Evolutionary conservation across 2,329 filamentous ascomycete species (phyloP).

Genomic region (Simplicillium aogashimaense): DNA sequence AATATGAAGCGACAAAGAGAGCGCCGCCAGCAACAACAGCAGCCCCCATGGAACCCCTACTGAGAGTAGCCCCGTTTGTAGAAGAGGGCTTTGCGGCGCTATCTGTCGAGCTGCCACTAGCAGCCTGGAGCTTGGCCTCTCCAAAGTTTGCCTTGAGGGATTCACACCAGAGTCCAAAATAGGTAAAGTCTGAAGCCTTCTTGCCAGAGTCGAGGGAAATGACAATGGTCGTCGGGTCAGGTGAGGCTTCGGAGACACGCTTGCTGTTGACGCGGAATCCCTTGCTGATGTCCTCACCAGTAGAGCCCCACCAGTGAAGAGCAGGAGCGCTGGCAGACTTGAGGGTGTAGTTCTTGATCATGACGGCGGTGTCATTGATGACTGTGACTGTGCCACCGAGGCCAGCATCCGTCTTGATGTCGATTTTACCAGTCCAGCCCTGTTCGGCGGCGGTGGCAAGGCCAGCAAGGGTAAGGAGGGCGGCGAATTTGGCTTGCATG

Average conservation of each 20-base stretch:
- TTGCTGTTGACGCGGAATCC: constrained; percentile 17
- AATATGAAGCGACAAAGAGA: too few species aligned
- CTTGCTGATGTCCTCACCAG: constrained; percentile 7
- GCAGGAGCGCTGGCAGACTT: constrained; percentile 15
- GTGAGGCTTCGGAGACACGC: constrained; percentile 8
- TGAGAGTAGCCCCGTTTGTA: too few species aligned
- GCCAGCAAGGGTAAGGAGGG: constrained; percentile 3
- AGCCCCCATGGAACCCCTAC: too few species aligned
- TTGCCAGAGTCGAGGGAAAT: constrained; percentile 15
- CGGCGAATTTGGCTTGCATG: background rate
- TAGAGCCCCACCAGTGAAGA: constrained; percentile 17
- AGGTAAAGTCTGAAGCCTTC: constrained; percentile 12
- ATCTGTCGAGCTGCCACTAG: background rate
- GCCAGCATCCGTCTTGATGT: constrained; percentile 12
- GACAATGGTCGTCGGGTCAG: constrained; percentile 8
- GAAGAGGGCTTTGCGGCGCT: background rate
- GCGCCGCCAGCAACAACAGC: too few species aligned
- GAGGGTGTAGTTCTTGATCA: constrained; percentile 13
- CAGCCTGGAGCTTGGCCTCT: constrained; percentile 8
- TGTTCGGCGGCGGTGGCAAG: constrained; percentile 7
- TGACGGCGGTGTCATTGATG: constrained; percentile 11
- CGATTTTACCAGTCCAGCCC: constrained; percentile 11
- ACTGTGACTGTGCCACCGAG: constrained; percentile 14
- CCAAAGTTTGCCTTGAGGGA: constrained; percentile 14
- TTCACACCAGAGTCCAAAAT: constrained; percentile 15